phyloP scores from a whole-genome alignment of 208 protist genomes.

The Acanthamoeba polyphaga region DNA sequence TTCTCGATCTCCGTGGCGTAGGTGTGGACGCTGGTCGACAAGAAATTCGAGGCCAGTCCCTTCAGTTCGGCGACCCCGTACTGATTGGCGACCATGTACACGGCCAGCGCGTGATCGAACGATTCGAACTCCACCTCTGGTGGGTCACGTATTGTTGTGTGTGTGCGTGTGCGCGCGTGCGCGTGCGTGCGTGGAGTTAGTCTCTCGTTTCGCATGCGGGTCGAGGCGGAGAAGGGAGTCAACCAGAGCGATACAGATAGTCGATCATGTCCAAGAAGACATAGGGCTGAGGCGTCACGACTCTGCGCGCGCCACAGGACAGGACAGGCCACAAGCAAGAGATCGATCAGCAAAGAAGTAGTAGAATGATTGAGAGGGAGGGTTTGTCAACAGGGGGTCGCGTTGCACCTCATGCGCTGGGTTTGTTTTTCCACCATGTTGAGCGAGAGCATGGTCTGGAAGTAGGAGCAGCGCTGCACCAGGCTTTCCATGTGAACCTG shows the following conservation, averaged over 20 bases:
- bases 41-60: neutral
- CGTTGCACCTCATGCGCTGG: neutral
- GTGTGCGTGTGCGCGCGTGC: neutral
- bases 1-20: neutral
- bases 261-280: constrained; percentile 62
- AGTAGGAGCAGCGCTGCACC: constrained; percentile 37
- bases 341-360: neutral
- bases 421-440: constrained; percentile 61
- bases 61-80: constrained; percentile 50
- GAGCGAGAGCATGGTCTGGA: constrained; percentile 54
- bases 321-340: neutral
- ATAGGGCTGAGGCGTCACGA: constrained; percentile 41
- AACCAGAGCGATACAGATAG: constrained; percentile 16
- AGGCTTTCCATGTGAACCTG: constrained; percentile 53
- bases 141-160: neutral
- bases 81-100: constrained; percentile 57
- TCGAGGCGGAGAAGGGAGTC: neutral
- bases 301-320: neutral
- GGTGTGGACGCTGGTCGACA: neutral
- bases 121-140: constrained; percentile 16
- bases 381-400: neutral
- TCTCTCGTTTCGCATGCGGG: neutral
- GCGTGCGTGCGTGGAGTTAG: neutral
- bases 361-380: neutral
- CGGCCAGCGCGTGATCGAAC: constrained; percentile 37